Percentiles rank a stretch among this genome's conserved stretches.
These are phyloP conservation scores for Cytospora chrysosperma DNA, from an alignment of 2,329 filamentous ascomycete genomes.

Conservation along the genomic window DNA sequence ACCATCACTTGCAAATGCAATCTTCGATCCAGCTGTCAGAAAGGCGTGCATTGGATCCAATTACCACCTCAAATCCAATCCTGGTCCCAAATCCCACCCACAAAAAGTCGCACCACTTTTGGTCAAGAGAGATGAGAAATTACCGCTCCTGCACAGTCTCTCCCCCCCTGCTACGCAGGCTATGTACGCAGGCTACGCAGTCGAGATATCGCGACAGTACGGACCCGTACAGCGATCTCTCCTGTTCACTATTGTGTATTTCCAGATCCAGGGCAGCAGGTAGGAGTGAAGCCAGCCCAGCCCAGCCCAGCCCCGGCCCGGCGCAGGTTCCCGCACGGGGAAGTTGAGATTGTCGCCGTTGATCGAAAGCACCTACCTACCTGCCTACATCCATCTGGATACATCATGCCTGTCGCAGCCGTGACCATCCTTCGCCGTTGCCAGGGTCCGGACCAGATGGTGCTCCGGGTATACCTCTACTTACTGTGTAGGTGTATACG, in stretches of 20 bases:
- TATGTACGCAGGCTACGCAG: no score
- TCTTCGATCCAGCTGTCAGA: constrained; percentile 28
- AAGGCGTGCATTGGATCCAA: constrained; percentile 24
- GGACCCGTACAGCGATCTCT: constrained; percentile 19
- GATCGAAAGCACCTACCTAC: background rate
- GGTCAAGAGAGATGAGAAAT: constrained; percentile 25
- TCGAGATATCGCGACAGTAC: constrained; percentile 21
- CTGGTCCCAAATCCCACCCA: constrained; percentile 16
- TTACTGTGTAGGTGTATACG: background rate
- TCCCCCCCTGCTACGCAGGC: constrained; percentile 19
- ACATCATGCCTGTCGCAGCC: background rate
- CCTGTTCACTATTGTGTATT: constrained; percentile 14
- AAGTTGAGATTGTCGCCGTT: background rate
- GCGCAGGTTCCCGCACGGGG: background rate
- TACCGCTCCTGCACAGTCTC: constrained; percentile 16
- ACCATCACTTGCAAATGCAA: constrained; percentile 11
- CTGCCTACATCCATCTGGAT: no score
- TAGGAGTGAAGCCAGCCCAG: background rate
- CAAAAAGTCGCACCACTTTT: constrained; percentile 29
- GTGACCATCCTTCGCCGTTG: background rate
- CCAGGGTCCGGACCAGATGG: background rate
- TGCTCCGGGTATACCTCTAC: background rate
- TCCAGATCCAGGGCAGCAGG: constrained; percentile 4
- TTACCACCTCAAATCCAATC: constrained; percentile 20
- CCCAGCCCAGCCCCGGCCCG: background rate